Conservation (phyloP, 768 basidiomycete species). For the Cantharellus cinnabarinus region DNA sequence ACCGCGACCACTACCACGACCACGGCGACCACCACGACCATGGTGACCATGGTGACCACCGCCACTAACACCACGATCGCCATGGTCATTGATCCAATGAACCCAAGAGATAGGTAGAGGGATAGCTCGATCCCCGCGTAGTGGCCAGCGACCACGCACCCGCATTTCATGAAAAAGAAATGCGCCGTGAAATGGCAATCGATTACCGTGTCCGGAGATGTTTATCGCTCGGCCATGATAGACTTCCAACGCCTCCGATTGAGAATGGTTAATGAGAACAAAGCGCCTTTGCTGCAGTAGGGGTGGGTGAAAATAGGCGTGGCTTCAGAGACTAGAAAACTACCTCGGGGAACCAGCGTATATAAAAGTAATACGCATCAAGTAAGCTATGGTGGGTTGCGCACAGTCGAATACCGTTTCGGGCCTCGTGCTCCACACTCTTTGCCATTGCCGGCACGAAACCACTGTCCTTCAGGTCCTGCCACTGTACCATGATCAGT, state of each 20-base stretch:
- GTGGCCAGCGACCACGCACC: not conserved
- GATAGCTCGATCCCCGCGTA: not conserved
- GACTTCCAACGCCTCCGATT: not conserved
- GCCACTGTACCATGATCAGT: not conserved
- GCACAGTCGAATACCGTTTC: not conserved
- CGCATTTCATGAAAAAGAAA: not conserved
- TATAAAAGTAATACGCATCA: not conserved
- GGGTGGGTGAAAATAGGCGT: not conserved
- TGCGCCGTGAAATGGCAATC: not conserved
- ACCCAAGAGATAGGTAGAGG: not conserved
- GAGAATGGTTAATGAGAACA: not conserved
- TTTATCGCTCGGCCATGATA: not conserved
- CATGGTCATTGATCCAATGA: not conserved
- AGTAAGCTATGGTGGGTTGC: not conserved
- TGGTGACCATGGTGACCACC: not conserved
- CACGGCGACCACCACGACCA: not conserved
- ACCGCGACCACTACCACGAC: not conserved
- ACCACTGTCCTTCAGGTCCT: not conserved
- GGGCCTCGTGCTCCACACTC: not conserved
- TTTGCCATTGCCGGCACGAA: not conserved
- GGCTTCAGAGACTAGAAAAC: not conserved
- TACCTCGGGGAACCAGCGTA: not conserved
- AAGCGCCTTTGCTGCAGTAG: not conserved
- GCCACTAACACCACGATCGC: not conserved
- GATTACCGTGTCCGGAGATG: not conserved